Base-by-base conservation (phyloP, 768 basidiomycete genomes). In the Sarcodon sp. region DNA sequence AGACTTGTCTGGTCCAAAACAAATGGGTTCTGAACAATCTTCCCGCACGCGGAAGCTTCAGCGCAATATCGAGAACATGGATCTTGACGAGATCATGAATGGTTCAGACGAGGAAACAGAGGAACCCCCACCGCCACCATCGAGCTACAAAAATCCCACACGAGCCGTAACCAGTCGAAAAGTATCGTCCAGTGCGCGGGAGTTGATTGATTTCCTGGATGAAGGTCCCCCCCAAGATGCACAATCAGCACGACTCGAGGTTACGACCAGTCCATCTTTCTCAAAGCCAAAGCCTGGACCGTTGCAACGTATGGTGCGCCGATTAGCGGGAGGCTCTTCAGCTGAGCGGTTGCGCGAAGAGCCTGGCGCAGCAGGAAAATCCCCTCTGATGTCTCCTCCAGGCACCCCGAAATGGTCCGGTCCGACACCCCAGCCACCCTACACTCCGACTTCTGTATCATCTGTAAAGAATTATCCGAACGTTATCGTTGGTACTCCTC, bases 231-330 rank as follows among this genome's bases (percentile, higher is more conserved):
- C 75, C 12, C 70, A 72, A 47, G 64, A 68, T 48, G 43, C 48
- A n/a, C 49, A 55, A 1, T 50, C 53, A 43, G 58, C 67, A 10
- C 60, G 67, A 43, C 72, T 73, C 21, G 68, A 66, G 47, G 59
- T 62, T 6, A 74, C 75, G 49, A 68, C 70, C 21, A 54, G 67
- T 31, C 60, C 61, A 49, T 63, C 68, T 58, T 51, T 58, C 52
- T 50, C 66, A 62, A 56, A 50, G 64, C 65, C 44, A 71, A 65
- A 54, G 47, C 59, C 70, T 47, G 77, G 77, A 44, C 73, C 86
- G 21, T 65, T 91, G 51, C 82, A 83, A 62, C 76, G 80, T 53
- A 88, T 92, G 80, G 84, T 92, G 55, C 88, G 87, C 15, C 82
- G 79, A 55, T 67, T 90, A 27, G 80, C 76, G 35, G 59, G 59